Evolutionary conservation across 106 monocot genomes (phyloP), one percentile per base, ranked within the genome.

Genomic region (Dendrobium officinale): DNA sequence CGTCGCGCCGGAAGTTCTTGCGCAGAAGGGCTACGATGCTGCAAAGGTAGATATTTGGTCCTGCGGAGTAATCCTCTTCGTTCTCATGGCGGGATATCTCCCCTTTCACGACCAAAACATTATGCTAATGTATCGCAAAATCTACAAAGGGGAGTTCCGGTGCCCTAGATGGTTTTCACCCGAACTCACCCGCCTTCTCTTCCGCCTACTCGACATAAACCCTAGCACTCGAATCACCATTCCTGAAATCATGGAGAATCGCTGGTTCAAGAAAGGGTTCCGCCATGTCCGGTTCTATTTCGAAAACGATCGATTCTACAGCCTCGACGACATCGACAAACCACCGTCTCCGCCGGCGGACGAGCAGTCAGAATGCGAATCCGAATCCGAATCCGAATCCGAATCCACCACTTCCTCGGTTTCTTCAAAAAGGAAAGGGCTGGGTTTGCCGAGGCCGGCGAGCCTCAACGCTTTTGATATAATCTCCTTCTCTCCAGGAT

Each of bases 1-100:
- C 80, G 88, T 91, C 19, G 91, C 91, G 9, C 88, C 88, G 11
- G 88, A 88, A 83, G 86, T 88, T 20, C 77, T 82, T 66, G 77
- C 75, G 2, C n/a, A 64, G 66, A 82, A 67, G 66, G 82, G 82
- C 8, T 82, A 82, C 77, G 82, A 82, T 45, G 82, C 64, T 16
- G 82, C 75, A 6, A 82, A 82, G 82, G 76, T 77, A 3, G 82
- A 82, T 29, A 67, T 82, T 45, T 82, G 82, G 82, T 82, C 82
- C 44, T 82, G 82, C 64, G 82, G 82, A 44, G 67, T 82, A 27
- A 68, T 82, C 17, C 77, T 82, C 26, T 82, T 82, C 37, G 66
- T 82, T 17, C 77, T 86, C 78, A 86, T 82, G 85, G 85, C 85
- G 0, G 85, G 85, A 7, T 56, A 85, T 43, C 81, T 85, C 26